These are phyloP conservation scores for Pyrenopolyporus hunteri DNA, from an alignment of 495 filamentous ascomycete genomes.

Conservation along the genomic window DNA sequence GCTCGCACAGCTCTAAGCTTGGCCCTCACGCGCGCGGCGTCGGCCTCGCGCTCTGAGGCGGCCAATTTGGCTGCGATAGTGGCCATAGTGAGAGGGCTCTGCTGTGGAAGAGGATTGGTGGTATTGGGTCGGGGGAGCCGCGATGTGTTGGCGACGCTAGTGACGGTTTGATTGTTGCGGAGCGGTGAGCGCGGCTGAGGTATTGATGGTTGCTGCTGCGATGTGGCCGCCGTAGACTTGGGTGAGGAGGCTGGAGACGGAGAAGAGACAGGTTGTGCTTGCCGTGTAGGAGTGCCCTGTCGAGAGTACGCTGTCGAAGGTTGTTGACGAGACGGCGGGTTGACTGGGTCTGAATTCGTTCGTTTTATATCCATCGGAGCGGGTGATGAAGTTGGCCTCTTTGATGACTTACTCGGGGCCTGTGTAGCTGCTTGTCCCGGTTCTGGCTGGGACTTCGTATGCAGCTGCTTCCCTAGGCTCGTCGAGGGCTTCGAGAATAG, in stretches of 20 bases:
- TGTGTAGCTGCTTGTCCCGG: conserved; percentile 10
- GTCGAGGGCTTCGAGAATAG: conserved; percentile 38
- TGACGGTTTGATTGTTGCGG: conserved; percentile 16
- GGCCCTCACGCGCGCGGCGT: conserved; percentile 60
- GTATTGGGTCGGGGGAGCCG: conserved; percentile 50
- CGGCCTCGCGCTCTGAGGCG: conserved; percentile 61
- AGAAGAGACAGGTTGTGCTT: conserved; percentile 21
- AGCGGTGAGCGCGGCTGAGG: conserved; percentile 24
- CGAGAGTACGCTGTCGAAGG: conserved; percentile 7
- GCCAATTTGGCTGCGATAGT: conserved; percentile 62
- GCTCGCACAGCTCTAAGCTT: conserved; percentile 57
- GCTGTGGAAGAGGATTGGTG: conserved; percentile 47
- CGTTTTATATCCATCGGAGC: conserved; percentile 27
- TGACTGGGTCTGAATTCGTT: conserved; percentile 17
- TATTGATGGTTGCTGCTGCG: conserved; percentile 36
- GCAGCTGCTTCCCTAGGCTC: conserved; percentile 2
- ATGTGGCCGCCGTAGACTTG: background rate
- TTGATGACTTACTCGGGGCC: conserved; percentile 1
- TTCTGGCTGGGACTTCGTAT: conserved; percentile 29
- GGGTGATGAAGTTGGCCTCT: conserved; percentile 26
- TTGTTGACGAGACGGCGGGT: background rate
- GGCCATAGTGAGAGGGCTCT: conserved; percentile 58
- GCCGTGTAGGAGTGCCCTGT: background rate
- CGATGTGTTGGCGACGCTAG: conserved; percentile 40
- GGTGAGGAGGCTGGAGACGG: conserved; percentile 4